Conservation (phyloP, 805 yeast genomes). For the Yarrowia yakushimensis region DNA sequence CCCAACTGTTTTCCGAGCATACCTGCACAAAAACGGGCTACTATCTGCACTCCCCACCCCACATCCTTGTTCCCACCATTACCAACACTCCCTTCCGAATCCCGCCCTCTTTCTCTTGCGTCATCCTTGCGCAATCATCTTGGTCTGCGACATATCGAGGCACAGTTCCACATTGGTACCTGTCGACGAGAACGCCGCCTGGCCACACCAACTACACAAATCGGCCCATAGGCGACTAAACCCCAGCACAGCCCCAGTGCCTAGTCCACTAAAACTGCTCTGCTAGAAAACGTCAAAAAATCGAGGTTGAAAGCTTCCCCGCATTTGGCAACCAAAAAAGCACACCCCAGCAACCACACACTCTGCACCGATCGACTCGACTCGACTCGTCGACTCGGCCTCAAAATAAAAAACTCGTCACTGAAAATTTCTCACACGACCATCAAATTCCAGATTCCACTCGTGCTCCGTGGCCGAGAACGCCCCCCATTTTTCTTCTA, state of each 20-base stretch:
- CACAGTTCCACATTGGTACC: neutral
- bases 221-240: neutral
- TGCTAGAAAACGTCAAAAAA: neutral
- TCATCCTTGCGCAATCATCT: constrained; percentile 18
- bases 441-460: neutral
- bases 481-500: neutral
- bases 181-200: neutral
- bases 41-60: neutral
- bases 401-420: neutral
- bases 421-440: neutral
- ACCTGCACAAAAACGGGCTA: neutral
- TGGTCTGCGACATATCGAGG: constrained; percentile 9
- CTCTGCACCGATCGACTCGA: no score
- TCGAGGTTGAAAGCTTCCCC: neutral
- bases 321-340: neutral
- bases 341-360: neutral
- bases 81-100: neutral
- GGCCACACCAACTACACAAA: neutral
- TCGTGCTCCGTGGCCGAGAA: neutral
- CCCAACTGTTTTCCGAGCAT: neutral
- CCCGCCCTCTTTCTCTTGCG: neutral
- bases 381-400: neutral
- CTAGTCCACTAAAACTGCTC: neutral
- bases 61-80: neutral
- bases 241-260: no score